Conservation (phyloP, 305 asterid species). For the Solanum hybrid region DNA sequence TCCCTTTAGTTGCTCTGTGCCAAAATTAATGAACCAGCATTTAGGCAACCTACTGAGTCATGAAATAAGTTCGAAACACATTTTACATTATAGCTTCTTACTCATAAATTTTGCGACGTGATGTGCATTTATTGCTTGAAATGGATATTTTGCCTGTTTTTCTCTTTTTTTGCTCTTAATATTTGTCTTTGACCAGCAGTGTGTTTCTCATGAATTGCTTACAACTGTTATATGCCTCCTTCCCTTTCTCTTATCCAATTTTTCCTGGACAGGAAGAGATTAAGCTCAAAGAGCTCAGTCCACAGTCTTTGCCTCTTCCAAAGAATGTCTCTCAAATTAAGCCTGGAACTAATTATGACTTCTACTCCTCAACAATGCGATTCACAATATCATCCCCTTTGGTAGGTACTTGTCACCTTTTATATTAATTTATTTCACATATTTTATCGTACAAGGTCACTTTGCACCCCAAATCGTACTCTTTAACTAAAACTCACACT, state of each 20-base stretch:
- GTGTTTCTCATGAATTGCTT: background rate
- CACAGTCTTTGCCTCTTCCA: slow-evolving; percentile 71
- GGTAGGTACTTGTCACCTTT: slow-evolving; percentile 37
- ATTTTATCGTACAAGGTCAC: background rate
- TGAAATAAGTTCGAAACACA: background rate
- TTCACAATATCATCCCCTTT: slow-evolving; percentile 78
- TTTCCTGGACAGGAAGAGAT: slow-evolving; percentile 42
- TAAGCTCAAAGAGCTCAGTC: slow-evolving; percentile 60
- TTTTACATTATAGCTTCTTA: background rate
- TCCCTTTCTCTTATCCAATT: background rate
- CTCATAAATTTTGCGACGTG: background rate
- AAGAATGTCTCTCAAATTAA: slow-evolving; percentile 74
- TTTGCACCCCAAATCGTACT: background rate
- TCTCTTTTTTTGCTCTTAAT: background rate
- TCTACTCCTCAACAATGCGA: slow-evolving; percentile 74
- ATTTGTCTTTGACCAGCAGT: background rate
- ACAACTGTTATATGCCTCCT: background rate
- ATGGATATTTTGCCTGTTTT: background rate
- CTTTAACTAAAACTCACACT: background rate
- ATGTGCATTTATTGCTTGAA: background rate
- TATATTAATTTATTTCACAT: slow-evolving; percentile 3
- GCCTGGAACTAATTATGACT: slow-evolving; percentile 90
- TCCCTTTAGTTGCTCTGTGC: background rate
- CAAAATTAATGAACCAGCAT: background rate
- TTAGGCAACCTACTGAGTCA: background rate